These are phyloP conservation scores for Vitis amurensis DNA, from an alignment of 164 flowering plant genomes.

Conservation along the genomic window DNA sequence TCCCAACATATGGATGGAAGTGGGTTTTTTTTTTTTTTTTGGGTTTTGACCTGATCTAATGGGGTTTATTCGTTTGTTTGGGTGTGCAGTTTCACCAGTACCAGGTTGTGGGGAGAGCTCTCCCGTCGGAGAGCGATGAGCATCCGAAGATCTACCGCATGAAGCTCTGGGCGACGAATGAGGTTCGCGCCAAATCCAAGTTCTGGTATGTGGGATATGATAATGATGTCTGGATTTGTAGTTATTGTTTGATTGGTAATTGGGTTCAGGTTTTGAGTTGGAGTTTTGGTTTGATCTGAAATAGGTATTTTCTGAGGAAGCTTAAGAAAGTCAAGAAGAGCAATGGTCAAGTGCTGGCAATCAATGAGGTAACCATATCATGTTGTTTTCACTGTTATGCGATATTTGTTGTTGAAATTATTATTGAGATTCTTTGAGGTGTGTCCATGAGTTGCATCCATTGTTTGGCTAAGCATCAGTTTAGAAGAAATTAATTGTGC, in stretches of 20 bases:
- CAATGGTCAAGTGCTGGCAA: slow-evolving; percentile 81
- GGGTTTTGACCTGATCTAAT: not conserved
- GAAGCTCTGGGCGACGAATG: slow-evolving; percentile 91
- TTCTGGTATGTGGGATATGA: slow-evolving; percentile 46
- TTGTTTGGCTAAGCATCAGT: no score
- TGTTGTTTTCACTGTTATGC: no score
- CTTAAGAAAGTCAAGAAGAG: slow-evolving; percentile 92
- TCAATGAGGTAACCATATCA: slow-evolving; percentile 59
- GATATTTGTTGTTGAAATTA: no score
- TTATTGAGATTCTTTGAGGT: no score
- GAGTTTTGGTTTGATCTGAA: not conserved
- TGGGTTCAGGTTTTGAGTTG: not conserved
- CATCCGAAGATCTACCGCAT: slow-evolving; percentile 90
- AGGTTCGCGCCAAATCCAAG: slow-evolving; percentile 87
- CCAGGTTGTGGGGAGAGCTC: slow-evolving; percentile 87
- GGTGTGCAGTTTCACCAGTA: slow-evolving; percentile 76
- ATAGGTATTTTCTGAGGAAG: slow-evolving; percentile 87
- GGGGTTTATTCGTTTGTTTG: not conserved
- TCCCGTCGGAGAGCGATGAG: slow-evolving; percentile 68
- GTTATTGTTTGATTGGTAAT: not conserved
- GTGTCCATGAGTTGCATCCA: no score
- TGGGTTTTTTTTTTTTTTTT: no score
- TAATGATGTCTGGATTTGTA: not conserved
- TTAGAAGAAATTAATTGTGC: no score
- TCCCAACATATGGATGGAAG: no score